Percentiles rank a stretch among this genome's conserved stretches.
phyloP scores from a whole-genome alignment of 495 filamentous ascomycete species.

The Podospora conica region DNA sequence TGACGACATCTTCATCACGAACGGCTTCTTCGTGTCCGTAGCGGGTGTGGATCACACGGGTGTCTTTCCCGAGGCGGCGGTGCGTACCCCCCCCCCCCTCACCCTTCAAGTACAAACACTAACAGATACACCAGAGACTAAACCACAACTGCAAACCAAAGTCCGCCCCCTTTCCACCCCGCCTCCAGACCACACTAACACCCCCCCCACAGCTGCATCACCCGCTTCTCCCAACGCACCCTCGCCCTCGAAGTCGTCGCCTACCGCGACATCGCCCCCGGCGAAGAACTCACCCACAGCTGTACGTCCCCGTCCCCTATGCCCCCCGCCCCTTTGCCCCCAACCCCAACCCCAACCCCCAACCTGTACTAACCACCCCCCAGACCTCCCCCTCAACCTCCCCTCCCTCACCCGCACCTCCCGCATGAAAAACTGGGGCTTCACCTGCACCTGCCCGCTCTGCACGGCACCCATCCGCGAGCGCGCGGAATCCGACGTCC shows the following conservation, averaged over 20 bases:
- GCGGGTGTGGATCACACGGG: conserved; percentile 23
- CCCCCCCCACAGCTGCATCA: neutral
- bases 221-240: conserved; percentile 23
- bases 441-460: conserved; percentile 29
- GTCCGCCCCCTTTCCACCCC: neutral
- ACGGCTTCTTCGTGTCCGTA: conserved; percentile 24
- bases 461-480: conserved; percentile 10
- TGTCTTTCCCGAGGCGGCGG: conserved; percentile 28
- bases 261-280: conserved; percentile 24
- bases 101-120: neutral
- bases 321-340: neutral
- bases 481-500: conserved; percentile 15
- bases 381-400: conserved; percentile 25
- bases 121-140: conserved; percentile 18
- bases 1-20: conserved; percentile 30
- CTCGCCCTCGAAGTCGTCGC: conserved; percentile 29
- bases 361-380: neutral
- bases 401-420: conserved; percentile 17
- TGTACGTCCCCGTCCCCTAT: conserved; percentile 13
- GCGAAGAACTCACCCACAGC: conserved; percentile 29
- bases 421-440: conserved; percentile 27
- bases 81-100: conserved; percentile 9
- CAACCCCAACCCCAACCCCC: neutral
- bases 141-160: conserved; percentile 33
- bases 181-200: conserved; percentile 5